These are phyloP conservation scores for Trichoderma sp. DNA, from an alignment of 2,329 filamentous ascomycete genomes.

Conservation along the genomic window DNA sequence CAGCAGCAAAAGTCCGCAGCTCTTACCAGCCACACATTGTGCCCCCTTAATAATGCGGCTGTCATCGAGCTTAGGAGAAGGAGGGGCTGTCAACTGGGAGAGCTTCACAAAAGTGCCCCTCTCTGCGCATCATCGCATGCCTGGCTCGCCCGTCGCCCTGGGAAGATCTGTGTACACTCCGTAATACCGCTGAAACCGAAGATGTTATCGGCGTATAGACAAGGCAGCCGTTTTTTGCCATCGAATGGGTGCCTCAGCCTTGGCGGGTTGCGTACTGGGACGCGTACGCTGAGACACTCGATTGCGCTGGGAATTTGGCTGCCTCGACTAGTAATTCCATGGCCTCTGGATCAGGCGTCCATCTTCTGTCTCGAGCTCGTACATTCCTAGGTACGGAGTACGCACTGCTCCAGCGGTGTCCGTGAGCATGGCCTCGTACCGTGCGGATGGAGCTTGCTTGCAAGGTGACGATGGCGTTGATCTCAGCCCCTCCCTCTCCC, in stretches of 20 bases:
- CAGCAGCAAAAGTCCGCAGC: conserved; percentile 4
- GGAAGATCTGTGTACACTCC: background rate
- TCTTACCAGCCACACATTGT: conserved; percentile 15
- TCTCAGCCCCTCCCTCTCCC: conserved; percentile 23
- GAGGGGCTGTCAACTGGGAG: conserved; percentile 16
- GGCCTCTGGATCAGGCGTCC: conserved; percentile 16
- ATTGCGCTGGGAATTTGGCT: conserved; percentile 5
- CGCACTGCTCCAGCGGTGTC: conserved; percentile 9
- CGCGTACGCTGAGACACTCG: conserved; percentile 16
- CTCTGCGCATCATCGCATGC: background rate
- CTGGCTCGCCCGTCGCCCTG: background rate
- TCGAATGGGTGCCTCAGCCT: conserved; percentile 8
- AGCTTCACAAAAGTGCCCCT: conserved; percentile 27
- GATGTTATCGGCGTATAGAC: background rate
- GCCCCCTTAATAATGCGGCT: conserved; percentile 20
- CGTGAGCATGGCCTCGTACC: background rate
- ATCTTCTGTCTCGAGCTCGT: conserved; percentile 9
- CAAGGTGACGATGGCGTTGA: conserved; percentile 27
- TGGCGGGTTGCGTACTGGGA: conserved; percentile 25
- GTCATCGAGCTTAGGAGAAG: conserved; percentile 5
- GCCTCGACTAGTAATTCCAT: conserved; percentile 13
- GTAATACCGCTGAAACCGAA: background rate
- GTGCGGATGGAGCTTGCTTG: conserved; percentile 9
- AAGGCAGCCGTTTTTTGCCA: conserved; percentile 11
- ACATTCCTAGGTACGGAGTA: background rate